Base-by-base conservation (phyloP, 768 basidiomycete species). In the Paxillus involutus region DNA sequence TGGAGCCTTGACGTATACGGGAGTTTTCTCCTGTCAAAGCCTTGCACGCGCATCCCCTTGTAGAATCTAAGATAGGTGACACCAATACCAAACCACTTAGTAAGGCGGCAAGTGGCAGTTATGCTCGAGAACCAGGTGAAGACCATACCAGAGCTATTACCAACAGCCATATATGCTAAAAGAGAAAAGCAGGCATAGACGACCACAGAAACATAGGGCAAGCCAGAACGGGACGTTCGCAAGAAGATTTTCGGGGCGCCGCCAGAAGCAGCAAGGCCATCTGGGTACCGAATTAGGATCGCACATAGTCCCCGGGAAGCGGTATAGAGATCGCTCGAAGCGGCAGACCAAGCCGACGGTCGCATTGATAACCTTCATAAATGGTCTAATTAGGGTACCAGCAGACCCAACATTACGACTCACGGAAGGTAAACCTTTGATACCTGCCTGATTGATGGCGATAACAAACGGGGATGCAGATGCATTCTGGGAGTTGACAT, bases 381-480 rank as follows among this genome's bases (percentile, higher is more conserved):
- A 33, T 6, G 8, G 21, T 54, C 32, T 13, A 52, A 42, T 39
- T 5, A 35, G 14, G 6, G 9, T 21, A 9, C 36, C 29, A 12
- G 16, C 16, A 21, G 26, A 42, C 33, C 14, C 45, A 42, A 32
- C 14, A 16, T 26, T 8, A 10, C 43, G 41, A 60, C 71, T 33
- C 44, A 73, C 77, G 24, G 72, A 74, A 7, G 82, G 79, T 0
- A 84, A 68, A 13, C 67, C 79, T 53, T 74, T 79, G 68, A 84
- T 83, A 24, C 81, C 83, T 14, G 81, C 80, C 29, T 64, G 64
- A 29, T 65, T 60, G 46, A 77, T 72, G 1, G 81, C 81, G 36
- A 83, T 80, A 44, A 83, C 81, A 66, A 82, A 83, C 14, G 82
- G 75, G 39, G 77, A 73, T 17, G 71, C 73, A 2, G 75, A 70